These are phyloP conservation scores for Thraustotheca clavata DNA, from an alignment of 352 stramenopile species.

Conservation along the genomic window DNA sequence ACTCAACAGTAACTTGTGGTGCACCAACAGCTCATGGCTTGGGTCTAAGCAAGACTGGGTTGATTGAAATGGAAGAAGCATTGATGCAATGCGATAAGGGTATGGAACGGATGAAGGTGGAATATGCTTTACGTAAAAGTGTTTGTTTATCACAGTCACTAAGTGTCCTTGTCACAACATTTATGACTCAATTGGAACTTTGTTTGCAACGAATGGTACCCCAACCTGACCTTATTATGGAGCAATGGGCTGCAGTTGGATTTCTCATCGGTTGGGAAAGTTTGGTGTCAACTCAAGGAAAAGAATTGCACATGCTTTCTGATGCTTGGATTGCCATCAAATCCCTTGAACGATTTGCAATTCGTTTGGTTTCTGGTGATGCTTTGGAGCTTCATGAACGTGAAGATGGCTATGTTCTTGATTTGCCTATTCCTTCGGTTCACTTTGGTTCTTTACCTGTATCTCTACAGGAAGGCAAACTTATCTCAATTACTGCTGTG, in stretches of 20 bases:
- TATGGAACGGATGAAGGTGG: slow-evolving; percentile 35
- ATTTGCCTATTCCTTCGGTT: slow-evolving; percentile 63
- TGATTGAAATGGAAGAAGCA: slow-evolving; percentile 77
- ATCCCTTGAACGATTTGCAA: slow-evolving; percentile 75
- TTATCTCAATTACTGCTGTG: slow-evolving; percentile 70
- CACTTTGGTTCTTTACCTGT: slow-evolving; percentile 49
- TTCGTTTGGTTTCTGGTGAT: slow-evolving; percentile 41
- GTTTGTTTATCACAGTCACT: slow-evolving; percentile 77
- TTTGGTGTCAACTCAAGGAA: slow-evolving; percentile 91
- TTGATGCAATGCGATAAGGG: slow-evolving; percentile 66
- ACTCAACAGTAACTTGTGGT: slow-evolving; percentile 68
- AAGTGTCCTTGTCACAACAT: slow-evolving; percentile 71
- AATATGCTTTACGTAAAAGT: slow-evolving; percentile 79
- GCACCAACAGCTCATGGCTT: slow-evolving; percentile 74
- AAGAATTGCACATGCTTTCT: slow-evolving; percentile 93
- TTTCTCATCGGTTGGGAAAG: slow-evolving; percentile 93
- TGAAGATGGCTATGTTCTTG: slow-evolving; percentile 26
- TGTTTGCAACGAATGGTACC: slow-evolving; percentile 43
- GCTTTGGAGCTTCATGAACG: slow-evolving; percentile 30
- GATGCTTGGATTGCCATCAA: slow-evolving; percentile 86
- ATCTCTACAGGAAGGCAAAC: slow-evolving; percentile 35
- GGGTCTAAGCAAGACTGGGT: slow-evolving; percentile 58
- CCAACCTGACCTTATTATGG: slow-evolving; percentile 31
- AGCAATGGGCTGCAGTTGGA: slow-evolving; percentile 59
- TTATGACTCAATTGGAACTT: slow-evolving; percentile 67